These are phyloP conservation scores for Sanguinoderma infundibulare DNA, from an alignment of 1,284 basidiomycete genomes.

Conservation along the genomic window DNA sequence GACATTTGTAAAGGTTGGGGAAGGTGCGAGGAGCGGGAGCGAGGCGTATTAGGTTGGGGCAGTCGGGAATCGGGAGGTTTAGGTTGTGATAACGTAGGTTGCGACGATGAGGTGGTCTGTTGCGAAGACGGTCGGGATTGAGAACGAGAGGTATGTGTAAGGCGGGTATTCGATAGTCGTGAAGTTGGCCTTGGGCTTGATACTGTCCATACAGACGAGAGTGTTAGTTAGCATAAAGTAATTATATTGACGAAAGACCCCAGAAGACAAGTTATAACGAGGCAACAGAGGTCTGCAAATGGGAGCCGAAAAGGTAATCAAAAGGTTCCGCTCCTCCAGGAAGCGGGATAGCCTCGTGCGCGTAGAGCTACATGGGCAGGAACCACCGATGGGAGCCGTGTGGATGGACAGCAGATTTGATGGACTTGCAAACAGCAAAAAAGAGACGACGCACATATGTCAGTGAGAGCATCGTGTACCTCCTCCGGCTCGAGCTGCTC, in stretches of 20 bases:
- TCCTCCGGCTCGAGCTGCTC: background rate
- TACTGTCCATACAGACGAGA: background rate
- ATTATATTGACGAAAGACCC: background rate
- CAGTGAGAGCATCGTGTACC: background rate
- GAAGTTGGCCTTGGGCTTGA: background rate
- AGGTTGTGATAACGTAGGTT: background rate
- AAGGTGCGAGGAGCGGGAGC: background rate
- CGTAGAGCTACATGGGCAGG: background rate
- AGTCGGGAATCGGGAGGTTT: background rate
- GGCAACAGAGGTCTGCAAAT: too few species aligned
- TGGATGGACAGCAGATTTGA: background rate
- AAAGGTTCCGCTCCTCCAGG: background rate
- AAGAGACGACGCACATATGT: background rate
- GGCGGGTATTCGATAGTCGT: conserved; percentile 1
- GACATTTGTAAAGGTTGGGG: background rate
- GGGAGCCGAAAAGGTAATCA: background rate
- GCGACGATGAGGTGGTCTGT: background rate
- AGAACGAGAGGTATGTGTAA: background rate
- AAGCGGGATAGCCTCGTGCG: background rate
- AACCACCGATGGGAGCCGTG: background rate
- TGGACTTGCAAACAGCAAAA: background rate
- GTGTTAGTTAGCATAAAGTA: background rate
- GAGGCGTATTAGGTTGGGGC: background rate
- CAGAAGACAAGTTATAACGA: too few species aligned
- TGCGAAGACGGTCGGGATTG: background rate